phyloP scores from a whole-genome alignment of 108 stramenopile genomes.

The Thalassiosira profunda region DNA sequence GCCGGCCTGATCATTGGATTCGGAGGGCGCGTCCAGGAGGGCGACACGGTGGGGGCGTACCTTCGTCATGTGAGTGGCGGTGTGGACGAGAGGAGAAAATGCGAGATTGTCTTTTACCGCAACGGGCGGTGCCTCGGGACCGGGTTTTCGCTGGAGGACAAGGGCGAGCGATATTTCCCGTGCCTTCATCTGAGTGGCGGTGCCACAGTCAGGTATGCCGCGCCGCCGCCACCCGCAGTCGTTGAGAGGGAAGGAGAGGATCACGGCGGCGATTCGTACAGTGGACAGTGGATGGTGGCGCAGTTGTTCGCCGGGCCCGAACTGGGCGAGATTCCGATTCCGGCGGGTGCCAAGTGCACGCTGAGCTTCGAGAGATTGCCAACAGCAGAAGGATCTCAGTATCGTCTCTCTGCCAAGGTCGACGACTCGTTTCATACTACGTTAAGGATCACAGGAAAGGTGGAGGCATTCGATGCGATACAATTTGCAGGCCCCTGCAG shows the following conservation, averaged over 20 bases:
- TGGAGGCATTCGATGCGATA: slow-evolving; percentile 29
- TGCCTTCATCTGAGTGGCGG: slow-evolving; percentile 50
- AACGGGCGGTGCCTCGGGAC: slow-evolving; percentile 54
- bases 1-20: slow-evolving; percentile 54
- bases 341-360: not conserved
- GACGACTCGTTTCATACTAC: slow-evolving; percentile 12
- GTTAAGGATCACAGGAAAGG: slow-evolving; percentile 7
- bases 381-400: not conserved
- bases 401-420: slow-evolving; percentile 14
- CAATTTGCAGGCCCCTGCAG: not conserved
- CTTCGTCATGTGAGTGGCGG: not conserved
- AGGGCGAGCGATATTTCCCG: slow-evolving; percentile 22
- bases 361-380: slow-evolving; percentile 6
- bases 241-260: slow-evolving; percentile 8
- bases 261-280: slow-evolving; percentile 7
- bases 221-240: not conserved
- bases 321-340: slow-evolving; percentile 18
- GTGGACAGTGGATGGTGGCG: slow-evolving; percentile 23
- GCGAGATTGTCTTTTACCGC: slow-evolving; percentile 44
- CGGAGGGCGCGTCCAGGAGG: slow-evolving; percentile 31
- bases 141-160: slow-evolving; percentile 38
- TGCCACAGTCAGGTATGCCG: slow-evolving; percentile 8
- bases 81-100: no score
- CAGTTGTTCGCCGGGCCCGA: slow-evolving; percentile 20
- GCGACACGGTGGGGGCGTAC: slow-evolving; percentile 44